A percentile compares a stretch with the other conserved stretches of the same genome.
phyloP scores from a whole-genome alignment of 1,284 basidiomycete species.

The Xerocomus nothofagi region DNA sequence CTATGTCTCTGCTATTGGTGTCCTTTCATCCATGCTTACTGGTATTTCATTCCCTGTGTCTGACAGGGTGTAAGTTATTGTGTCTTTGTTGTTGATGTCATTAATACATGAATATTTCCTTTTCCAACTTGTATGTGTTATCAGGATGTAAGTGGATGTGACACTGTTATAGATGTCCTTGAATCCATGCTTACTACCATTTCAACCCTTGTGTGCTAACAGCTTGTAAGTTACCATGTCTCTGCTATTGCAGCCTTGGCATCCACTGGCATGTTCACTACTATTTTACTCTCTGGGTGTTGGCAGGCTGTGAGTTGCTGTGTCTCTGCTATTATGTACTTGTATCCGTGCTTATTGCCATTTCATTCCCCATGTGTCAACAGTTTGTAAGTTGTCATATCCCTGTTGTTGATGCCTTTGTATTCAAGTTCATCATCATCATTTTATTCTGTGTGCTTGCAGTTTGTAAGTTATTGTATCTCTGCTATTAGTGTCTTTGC shows the following conservation, averaged over 20 bases:
- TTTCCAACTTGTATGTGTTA: too few relatives aligned
- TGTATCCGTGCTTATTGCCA: neutral
- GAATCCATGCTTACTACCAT: neutral
- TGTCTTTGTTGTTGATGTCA: neutral
- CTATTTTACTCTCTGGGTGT: neutral
- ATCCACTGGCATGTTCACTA: neutral
- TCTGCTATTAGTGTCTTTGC: too few relatives aligned
- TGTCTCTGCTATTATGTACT: neutral
- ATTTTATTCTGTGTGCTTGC: too few relatives aligned
- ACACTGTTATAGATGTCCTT: neutral
- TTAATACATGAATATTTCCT: too few relatives aligned
- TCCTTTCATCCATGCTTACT: neutral
- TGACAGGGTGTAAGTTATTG: neutral
- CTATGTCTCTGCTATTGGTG: too few relatives aligned
- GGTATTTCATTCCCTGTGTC: neutral
- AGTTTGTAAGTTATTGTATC: too few relatives aligned
- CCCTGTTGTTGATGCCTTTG: neutral
- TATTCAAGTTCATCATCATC: neutral
- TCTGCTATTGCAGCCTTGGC: neutral
- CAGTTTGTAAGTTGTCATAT: neutral
- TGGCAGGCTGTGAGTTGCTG: neutral
- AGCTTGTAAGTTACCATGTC: neutral
- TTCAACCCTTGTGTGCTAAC: too few relatives aligned
- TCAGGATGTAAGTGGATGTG: neutral
- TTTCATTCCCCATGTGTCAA: neutral